A percentile compares a stretch with the other conserved stretches of the same genome.
These are phyloP conservation scores for Cryptococcus maquisensis DNA, from an alignment of 1,284 basidiomycete genomes.

Conservation along the genomic window DNA sequence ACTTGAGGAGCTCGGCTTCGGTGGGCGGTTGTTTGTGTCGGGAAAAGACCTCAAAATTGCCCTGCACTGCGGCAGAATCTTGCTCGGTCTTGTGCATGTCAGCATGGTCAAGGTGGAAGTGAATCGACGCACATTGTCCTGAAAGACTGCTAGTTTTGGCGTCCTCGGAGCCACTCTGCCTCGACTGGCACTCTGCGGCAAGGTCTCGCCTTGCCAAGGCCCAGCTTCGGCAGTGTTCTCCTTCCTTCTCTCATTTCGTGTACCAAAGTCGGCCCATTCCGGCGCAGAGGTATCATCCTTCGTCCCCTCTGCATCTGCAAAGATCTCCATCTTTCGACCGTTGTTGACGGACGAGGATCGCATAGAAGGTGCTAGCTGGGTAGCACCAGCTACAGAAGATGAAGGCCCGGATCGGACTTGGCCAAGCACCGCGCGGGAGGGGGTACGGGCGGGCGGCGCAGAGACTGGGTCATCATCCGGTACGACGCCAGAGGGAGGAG, in stretches of 20 bases:
- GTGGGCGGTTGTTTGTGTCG: constrained; percentile 34
- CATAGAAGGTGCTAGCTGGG: constrained; percentile 24
- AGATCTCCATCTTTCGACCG: constrained; percentile 50
- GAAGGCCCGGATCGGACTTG: constrained; percentile 19
- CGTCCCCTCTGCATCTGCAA: constrained; percentile 37
- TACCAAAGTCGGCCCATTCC: constrained; percentile 53
- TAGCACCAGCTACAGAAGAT: constrained; percentile 24
- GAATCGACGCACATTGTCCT: constrained; percentile 48
- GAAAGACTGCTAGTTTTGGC: constrained; percentile 54
- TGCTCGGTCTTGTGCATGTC: background rate
- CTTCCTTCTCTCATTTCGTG: constrained; percentile 50
- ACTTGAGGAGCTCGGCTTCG: constrained; percentile 54
- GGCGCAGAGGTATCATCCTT: constrained; percentile 25
- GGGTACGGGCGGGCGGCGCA: constrained; percentile 2
- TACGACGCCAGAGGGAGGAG: constrained; percentile 39
- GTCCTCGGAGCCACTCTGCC: constrained; percentile 42
- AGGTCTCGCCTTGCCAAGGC: constrained; percentile 52
- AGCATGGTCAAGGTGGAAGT: background rate
- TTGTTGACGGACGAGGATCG: constrained; percentile 31
- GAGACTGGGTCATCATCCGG: constrained; percentile 35
- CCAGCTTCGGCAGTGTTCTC: constrained; percentile 53
- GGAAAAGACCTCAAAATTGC: constrained; percentile 45
- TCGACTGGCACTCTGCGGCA: constrained; percentile 42
- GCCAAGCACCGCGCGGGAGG: constrained; percentile 28
- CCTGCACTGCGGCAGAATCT: constrained; percentile 16